phyloP scores from a whole-genome alignment of 1,139 yeast genomes.

The Hansenula sp. region DNA sequence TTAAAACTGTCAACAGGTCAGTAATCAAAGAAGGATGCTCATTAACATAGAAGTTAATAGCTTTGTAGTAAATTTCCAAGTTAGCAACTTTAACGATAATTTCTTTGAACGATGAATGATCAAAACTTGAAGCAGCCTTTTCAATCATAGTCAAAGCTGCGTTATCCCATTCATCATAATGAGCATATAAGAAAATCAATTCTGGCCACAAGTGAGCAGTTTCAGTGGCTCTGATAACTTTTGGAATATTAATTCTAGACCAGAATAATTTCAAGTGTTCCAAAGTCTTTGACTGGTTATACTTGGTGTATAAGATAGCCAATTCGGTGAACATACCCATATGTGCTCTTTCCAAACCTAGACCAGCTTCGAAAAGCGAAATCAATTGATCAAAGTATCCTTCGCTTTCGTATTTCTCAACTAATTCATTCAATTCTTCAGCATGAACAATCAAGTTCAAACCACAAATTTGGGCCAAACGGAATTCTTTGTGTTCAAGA shows the following conservation, averaged over 20 bases:
- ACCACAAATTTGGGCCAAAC: slow-evolving; percentile 98
- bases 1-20: slow-evolving; percentile 77
- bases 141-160: slow-evolving; percentile 98
- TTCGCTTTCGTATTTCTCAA: slow-evolving; percentile 77
- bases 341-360: slow-evolving; percentile 96
- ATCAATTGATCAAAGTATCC: slow-evolving; percentile 93
- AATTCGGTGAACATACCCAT: slow-evolving; percentile 99
- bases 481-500: slow-evolving; percentile 90
- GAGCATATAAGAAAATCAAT: slow-evolving; percentile 92
- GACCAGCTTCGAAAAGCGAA: slow-evolving; percentile 90
- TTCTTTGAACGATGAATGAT: slow-evolving; percentile 91
- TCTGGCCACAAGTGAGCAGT: slow-evolving; percentile 96
- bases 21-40: slow-evolving; percentile 91
- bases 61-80: slow-evolving; percentile 95
- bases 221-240: slow-evolving; percentile 92
- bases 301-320: slow-evolving; percentile 86
- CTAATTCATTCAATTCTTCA: slow-evolving; percentile 91
- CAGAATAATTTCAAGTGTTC: slow-evolving; percentile 96
- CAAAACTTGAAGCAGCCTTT: slow-evolving; percentile 89
- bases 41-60: slow-evolving; percentile 87
- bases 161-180: slow-evolving; percentile 99
- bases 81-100: slow-evolving; percentile 92
- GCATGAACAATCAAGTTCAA: slow-evolving; percentile 95
- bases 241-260: slow-evolving; percentile 98
- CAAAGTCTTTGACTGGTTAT: slow-evolving; percentile 87